A percentile compares a stretch with the other conserved stretches of the same genome.
phyloP scores from a whole-genome alignment of 768 basidiomycete species.

The Chalciporus pseudorubinellus region DNA sequence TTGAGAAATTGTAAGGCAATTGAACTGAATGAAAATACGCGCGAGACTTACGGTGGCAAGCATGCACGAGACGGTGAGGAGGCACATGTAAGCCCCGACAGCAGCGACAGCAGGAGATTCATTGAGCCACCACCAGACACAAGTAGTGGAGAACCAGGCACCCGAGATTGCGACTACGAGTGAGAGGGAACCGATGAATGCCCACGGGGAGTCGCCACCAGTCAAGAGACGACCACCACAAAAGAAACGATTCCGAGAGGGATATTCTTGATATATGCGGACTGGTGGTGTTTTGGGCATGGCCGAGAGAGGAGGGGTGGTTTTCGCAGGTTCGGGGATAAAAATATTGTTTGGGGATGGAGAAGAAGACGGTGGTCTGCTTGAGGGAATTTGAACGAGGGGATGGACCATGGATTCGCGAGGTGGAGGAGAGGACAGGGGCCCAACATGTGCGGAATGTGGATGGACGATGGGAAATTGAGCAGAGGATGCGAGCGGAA shows the following conservation, averaged over 20 bases:
- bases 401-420: slow-evolving; percentile 20
- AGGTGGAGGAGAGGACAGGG: slow-evolving; percentile 7
- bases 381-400: slow-evolving; percentile 27
- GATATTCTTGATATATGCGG: slow-evolving; percentile 62
- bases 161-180: slow-evolving; percentile 68
- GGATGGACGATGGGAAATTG: slow-evolving; percentile 3
- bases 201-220: slow-evolving; percentile 83
- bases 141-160: slow-evolving; percentile 86
- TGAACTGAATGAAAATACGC: neutral
- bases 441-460: slow-evolving; percentile 6
- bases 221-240: slow-evolving; percentile 70
- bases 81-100: slow-evolving; percentile 59
- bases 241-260: slow-evolving; percentile 76
- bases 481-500: slow-evolving; percentile 4
- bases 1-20: slow-evolving; percentile 4
- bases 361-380: slow-evolving; percentile 19
- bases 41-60: slow-evolving; percentile 57
- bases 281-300: slow-evolving; percentile 34
- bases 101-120: slow-evolving; percentile 68
- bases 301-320: slow-evolving; percentile 33
- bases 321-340: slow-evolving; percentile 30
- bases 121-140: slow-evolving; percentile 85
- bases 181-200: slow-evolving; percentile 65
- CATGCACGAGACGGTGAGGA: slow-evolving; percentile 75
- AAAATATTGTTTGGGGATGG: slow-evolving; percentile 30